A percentile compares a stretch with the other conserved stretches of the same genome.
Conservation (phyloP, 139 green algal genomes). For the Nannochloris sp. region DNA sequence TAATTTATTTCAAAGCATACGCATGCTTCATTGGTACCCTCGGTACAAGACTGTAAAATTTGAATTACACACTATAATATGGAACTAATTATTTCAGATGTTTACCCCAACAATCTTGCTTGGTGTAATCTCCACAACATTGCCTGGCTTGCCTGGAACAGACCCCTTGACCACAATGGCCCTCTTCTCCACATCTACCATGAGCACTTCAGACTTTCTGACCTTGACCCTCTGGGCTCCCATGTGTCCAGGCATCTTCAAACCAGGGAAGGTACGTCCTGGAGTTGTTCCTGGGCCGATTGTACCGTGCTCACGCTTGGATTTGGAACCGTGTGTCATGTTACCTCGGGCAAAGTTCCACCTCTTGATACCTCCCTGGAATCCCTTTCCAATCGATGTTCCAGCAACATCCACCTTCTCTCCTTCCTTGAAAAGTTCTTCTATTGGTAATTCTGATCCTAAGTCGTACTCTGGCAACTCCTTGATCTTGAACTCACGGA, state of each 20-base stretch:
- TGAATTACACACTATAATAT: background rate
- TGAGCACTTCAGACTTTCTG: conserved; percentile 75
- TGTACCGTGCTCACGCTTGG: conserved; percentile 88
- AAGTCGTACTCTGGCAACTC: conserved; percentile 50
- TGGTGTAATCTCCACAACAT: conserved; percentile 80
- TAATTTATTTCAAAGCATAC: background rate
- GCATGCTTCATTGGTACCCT: background rate
- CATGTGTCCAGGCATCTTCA: conserved; percentile 93
- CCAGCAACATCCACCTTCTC: conserved; percentile 87
- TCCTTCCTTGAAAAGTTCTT: conserved; percentile 88
- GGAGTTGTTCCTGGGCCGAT: conserved; percentile 83
- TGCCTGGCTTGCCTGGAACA: conserved; percentile 90
- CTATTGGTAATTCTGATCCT: conserved; percentile 72
- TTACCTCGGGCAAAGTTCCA: conserved; percentile 78
- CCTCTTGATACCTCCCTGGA: conserved; percentile 94
- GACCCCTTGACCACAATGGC: conserved; percentile 87
- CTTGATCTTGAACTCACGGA: conserved; percentile 87
- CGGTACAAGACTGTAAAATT: background rate
- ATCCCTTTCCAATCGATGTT: conserved; percentile 84
- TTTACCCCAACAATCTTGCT: conserved; percentile 61
- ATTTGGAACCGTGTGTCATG: conserved; percentile 98
- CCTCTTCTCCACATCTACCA: conserved; percentile 66
- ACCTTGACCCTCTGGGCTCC: conserved; percentile 72
- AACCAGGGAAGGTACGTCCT: conserved; percentile 83
- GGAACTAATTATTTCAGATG: conserved; percentile 14